Conservation (phyloP, 805 yeast genomes). For the Yarrowia sp. region DNA sequence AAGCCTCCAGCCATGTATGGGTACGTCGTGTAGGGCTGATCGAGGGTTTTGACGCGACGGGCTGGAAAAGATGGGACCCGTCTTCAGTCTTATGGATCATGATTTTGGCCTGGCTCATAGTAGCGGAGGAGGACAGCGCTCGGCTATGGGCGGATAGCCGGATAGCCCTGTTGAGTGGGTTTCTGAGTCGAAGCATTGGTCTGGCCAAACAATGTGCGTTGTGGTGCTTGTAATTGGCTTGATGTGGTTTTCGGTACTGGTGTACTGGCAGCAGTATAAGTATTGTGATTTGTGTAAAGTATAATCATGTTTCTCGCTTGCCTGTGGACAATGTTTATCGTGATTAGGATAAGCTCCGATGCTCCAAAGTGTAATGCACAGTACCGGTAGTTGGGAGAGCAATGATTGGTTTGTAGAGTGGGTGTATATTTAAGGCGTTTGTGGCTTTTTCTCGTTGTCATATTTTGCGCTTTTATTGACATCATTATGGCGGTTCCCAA, state of each 20-base stretch:
- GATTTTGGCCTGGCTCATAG: neutral
- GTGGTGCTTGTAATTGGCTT: neutral
- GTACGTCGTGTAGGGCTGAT: constrained; percentile 43
- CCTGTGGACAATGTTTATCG: neutral
- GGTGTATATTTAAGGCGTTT: neutral
- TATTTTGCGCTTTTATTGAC: no score
- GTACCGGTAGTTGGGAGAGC: neutral
- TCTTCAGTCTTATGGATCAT: constrained; percentile 18
- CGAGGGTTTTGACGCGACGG: constrained; percentile 37
- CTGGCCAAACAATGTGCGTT: no score
- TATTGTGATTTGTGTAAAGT: neutral
- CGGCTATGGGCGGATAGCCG: constrained; percentile 5
- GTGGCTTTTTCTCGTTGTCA: no score
- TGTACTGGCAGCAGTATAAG: neutral
- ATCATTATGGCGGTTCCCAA: no score
- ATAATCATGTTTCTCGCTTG: no score
- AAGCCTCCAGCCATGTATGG: constrained; percentile 86
- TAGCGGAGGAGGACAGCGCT: neutral
- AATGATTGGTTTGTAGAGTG: neutral
- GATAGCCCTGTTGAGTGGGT: neutral
- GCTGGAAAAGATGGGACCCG: constrained; percentile 36
- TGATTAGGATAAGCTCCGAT: neutral
- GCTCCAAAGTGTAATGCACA: neutral
- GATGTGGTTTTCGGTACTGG: no score
- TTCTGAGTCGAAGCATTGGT: neutral